Conservation (phyloP, 2,329 filamentous ascomycete genomes). For the Fusarium bactridioides region DNA sequence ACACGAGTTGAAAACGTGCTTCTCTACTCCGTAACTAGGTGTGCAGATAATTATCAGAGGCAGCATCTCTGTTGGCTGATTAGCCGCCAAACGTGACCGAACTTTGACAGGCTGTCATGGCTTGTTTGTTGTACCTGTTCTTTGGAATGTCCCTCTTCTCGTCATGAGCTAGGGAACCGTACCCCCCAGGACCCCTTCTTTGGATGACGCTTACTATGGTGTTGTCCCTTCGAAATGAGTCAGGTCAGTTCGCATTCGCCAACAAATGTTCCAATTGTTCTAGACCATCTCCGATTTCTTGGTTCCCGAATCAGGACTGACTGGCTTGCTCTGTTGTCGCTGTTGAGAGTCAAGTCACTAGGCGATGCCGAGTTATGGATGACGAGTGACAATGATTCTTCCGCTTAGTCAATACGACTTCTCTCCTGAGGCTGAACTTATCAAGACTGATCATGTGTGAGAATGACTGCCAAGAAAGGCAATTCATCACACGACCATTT, state of each 20-base stretch:
- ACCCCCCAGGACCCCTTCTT: conserved; percentile 3
- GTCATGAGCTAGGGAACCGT: neutral
- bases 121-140: neutral
- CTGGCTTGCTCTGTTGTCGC: neutral
- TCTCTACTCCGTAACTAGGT: neutral
- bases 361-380: neutral
- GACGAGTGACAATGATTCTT: neutral
- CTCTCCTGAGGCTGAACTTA: neutral
- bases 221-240: conserved; percentile 3
- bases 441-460: neutral
- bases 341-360: neutral
- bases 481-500: conserved; percentile 22
- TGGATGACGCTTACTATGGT: conserved; percentile 15
- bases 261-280: conserved; percentile 10
- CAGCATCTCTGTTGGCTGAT: neutral
- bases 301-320: conserved; percentile 15
- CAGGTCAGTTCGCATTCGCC: conserved; percentile 10
- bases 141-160: conserved; percentile 3
- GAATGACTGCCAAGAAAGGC: conserved; percentile 8
- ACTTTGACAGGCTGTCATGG: neutral
- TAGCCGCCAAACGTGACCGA: neutral
- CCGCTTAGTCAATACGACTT: neutral
- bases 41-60: neutral
- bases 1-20: neutral
- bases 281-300: conserved; percentile 12